These are phyloP conservation scores for Globisporangium apiculatum DNA, from an alignment of 352 stramenopile genomes.

Conservation along the genomic window DNA sequence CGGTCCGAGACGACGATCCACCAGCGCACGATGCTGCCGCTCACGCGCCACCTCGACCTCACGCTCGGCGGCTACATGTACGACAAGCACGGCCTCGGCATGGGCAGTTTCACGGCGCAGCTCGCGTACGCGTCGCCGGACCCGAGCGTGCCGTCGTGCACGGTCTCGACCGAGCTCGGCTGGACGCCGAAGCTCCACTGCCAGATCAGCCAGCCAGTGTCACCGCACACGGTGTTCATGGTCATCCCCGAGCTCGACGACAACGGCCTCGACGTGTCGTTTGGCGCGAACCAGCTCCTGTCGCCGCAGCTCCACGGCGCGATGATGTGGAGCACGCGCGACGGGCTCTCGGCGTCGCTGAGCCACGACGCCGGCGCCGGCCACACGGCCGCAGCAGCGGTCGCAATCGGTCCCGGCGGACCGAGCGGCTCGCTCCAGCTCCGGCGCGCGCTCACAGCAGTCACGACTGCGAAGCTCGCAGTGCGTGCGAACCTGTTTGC, in stretches of 20 bases:
- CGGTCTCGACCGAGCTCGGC: conserved; percentile 58
- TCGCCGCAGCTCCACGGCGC: conserved; percentile 49
- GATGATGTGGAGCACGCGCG: conserved; percentile 81
- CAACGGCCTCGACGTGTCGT: conserved; percentile 62
- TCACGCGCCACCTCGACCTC: conserved; percentile 47
- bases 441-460: conserved; percentile 27
- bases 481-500: conserved; percentile 38
- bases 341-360: conserved; percentile 62
- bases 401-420: conserved; percentile 36
- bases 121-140: conserved; percentile 64
- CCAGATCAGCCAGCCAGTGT: conserved; percentile 71
- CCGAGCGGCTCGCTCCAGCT: conserved; percentile 58
- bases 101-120: conserved; percentile 62
- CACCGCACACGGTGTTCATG: conserved; percentile 59
- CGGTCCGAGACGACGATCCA: conserved; percentile 78
- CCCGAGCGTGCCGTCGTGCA: conserved; percentile 48
- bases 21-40: conserved; percentile 61
- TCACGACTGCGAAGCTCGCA: conserved; percentile 43
- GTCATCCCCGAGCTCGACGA: conserved; percentile 67
- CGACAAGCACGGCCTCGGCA: conserved; percentile 66
- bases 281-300: conserved; percentile 66
- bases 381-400: conserved; percentile 26
- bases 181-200: conserved; percentile 73
- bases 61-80: conserved; percentile 81
- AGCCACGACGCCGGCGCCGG: conserved; percentile 35